Conservation (phyloP, 805 yeast species). For the Suhomyces sp. region DNA sequence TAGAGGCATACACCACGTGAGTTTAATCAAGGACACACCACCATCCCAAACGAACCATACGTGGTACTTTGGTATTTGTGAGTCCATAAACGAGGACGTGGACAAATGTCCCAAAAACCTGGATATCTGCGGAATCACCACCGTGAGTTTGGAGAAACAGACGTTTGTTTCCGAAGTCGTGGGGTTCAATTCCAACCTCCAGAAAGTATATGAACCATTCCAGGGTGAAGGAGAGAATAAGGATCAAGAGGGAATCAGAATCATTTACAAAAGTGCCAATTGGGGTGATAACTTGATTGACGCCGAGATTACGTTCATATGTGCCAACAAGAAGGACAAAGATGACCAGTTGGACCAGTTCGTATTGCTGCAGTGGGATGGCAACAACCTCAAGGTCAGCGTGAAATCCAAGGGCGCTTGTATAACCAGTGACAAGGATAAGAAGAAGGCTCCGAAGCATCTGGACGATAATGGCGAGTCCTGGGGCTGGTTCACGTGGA, state of each 20-base stretch:
- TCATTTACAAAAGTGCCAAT: slow-evolving; percentile 49
- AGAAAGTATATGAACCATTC: slow-evolving; percentile 26
- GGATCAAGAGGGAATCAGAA: slow-evolving; percentile 26
- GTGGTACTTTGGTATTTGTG: slow-evolving; percentile 77
- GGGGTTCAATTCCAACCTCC: slow-evolving; percentile 49
- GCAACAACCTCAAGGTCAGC: slow-evolving; percentile 23
- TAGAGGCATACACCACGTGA: slow-evolving; percentile 45
- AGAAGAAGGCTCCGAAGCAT: slow-evolving; percentile 25
- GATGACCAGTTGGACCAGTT: slow-evolving; percentile 22
- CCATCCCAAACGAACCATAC: slow-evolving; percentile 64
- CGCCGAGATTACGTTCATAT: slow-evolving; percentile 48
- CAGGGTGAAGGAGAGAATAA: slow-evolving; percentile 29
- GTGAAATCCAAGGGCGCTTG: slow-evolving; percentile 44
- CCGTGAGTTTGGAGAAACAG: slow-evolving; percentile 51
- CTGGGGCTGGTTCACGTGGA: slow-evolving; percentile 83
- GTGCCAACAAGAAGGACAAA: slow-evolving; percentile 34
- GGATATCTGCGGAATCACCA: slow-evolving; percentile 75
- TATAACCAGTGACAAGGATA: slow-evolving; percentile 28
- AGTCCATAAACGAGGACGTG: slow-evolving; percentile 39
- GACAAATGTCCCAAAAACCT: slow-evolving; percentile 67
- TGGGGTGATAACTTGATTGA: slow-evolving; percentile 69
- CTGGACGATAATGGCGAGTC: slow-evolving; percentile 39
- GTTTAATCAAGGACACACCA: slow-evolving; percentile 59
- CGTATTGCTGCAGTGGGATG: slow-evolving; percentile 38
- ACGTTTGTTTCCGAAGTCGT: slow-evolving; percentile 60